These are phyloP conservation scores for Suhomyces bribrorum DNA, from an alignment of 1,139 yeast species.

Conservation along the genomic window DNA sequence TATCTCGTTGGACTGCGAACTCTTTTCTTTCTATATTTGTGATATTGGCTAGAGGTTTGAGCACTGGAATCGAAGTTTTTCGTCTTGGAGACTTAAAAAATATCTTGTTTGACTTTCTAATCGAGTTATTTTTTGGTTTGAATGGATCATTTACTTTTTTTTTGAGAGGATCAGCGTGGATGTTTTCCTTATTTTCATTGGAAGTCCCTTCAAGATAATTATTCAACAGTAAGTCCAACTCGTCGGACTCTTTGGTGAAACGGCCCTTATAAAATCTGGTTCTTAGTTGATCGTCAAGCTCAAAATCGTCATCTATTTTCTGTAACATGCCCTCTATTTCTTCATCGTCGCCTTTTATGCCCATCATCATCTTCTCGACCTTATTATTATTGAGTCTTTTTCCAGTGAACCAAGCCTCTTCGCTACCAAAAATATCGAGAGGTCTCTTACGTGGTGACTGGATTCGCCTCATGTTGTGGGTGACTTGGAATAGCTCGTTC, in stretches of 20 bases:
- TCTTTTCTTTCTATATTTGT: conserved; percentile 24
- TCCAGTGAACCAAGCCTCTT: conserved; percentile 15
- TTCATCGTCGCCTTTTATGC: conserved; percentile 7
- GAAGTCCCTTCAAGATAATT: conserved; percentile 23
- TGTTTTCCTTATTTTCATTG: conserved; percentile 39
- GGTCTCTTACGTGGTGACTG: conserved; percentile 6
- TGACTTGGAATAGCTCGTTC: conserved; percentile 44
- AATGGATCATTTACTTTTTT: conserved; percentile 29
- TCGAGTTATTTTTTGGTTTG: conserved; percentile 21
- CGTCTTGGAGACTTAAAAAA: conserved; percentile 24
- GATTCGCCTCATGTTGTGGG: conserved; percentile 26
- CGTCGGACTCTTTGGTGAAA: conserved; percentile 28
- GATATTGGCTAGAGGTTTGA: conserved; percentile 30
- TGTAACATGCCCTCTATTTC: conserved; percentile 12
- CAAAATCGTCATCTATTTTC: conserved; percentile 18
- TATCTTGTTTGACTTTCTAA: conserved; percentile 27
- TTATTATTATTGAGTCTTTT: conserved; percentile 36
- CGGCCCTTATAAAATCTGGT: conserved; percentile 46
- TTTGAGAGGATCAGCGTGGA: conserved; percentile 14
- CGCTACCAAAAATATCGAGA: conserved; percentile 9
- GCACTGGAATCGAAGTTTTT: conserved; percentile 29
- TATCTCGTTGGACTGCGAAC: conserved; percentile 15
- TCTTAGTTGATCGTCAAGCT: conserved; percentile 47
- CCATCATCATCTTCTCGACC: conserved; percentile 38
- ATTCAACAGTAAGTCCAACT: conserved; percentile 32